Base-by-base conservation (phyloP, 2,329 filamentous ascomycete genomes). In the Paecilomyces niveus region DNA sequence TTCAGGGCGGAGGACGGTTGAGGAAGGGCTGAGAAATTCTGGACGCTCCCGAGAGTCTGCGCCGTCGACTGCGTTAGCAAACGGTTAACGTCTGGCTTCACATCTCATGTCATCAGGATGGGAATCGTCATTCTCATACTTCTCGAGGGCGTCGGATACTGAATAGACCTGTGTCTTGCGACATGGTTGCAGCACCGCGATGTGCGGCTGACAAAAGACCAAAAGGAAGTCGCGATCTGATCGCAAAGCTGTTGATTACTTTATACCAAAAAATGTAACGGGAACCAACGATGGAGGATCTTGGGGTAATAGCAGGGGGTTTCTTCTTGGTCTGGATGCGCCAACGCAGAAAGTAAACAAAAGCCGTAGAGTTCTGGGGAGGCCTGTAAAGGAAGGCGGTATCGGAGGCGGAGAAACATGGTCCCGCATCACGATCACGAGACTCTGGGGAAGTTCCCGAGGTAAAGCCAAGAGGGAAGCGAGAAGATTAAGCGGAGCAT, bases 1-100 rank as follows among this genome's bases (percentile, higher is more conserved):
- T 99, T 99, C 83, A 99, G 88, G 49, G 92, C 90, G 49, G 93
- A 97, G 29, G 89, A 84, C 8, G 94, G 93, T 77, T 96, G 91
- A 21, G 94, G 94, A 62, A 99, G 90, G 22, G 86, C 85, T 21
- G 89, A 89, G 74, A 92, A 93, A 73, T 87, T 85, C 72, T 86
- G 93, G 70, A 96, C 86, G 65, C 87, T 87, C 64, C 89, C 92
- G 60, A 97, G 85, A 57, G 94, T 97, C 91, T 76, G 58, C 10
- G 59, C 54, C 35, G 55, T 54, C 57, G 52, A 58, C 39, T 66
- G 57, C 57, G 64, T 67, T 58, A 68, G 63, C 53, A 32, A 8
- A 31, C 10, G 10, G 53, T 58, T 57, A 58, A 61, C 29, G 52
- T 29, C 32, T 35, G 53, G 58, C 53, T 24, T 33, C 9, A 3